Evolutionary conservation across 2,329 filamentous ascomycete species (phyloP).

Genomic region (Trichoderma oligosporum): DNA sequence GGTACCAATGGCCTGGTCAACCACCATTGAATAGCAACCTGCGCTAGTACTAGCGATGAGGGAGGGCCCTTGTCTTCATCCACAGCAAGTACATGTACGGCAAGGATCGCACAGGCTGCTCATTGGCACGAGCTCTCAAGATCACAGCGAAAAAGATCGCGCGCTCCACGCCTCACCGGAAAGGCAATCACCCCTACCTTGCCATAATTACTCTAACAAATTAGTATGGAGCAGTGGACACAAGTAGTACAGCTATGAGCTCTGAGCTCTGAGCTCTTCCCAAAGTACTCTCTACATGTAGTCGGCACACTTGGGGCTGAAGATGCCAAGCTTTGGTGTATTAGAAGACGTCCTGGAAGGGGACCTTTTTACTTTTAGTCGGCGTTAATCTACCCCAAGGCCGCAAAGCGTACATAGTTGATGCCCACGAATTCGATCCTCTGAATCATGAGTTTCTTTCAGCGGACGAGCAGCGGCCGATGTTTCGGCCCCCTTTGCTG

Average conservation of each 20-base stretch:
- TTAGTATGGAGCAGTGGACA: background rate
- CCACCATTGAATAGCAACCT: conserved; percentile 13
- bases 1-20: conserved; percentile 18
- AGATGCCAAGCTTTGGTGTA: background rate
- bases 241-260: background rate
- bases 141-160: conserved; percentile 17
- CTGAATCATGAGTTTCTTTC: background rate
- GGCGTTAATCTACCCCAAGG: background rate
- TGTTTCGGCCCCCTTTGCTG: conserved; percentile 1
- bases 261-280: background rate
- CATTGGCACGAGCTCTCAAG: conserved; percentile 5
- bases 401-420: background rate
- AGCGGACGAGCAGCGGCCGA: conserved; percentile 7
- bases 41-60: conserved; percentile 7
- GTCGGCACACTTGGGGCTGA: background rate
- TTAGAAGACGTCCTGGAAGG: background rate
- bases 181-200: background rate
- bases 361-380: background rate
- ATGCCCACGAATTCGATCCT: background rate
- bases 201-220: background rate
- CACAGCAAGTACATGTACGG: background rate
- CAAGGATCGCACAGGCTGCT: conserved; percentile 7
- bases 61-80: conserved; percentile 16
- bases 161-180: conserved; percentile 17
- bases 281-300: too few relatives aligned